phyloP scores from a whole-genome alignment of 2,329 filamentous ascomycete species.

The Xylaria sp. region DNA sequence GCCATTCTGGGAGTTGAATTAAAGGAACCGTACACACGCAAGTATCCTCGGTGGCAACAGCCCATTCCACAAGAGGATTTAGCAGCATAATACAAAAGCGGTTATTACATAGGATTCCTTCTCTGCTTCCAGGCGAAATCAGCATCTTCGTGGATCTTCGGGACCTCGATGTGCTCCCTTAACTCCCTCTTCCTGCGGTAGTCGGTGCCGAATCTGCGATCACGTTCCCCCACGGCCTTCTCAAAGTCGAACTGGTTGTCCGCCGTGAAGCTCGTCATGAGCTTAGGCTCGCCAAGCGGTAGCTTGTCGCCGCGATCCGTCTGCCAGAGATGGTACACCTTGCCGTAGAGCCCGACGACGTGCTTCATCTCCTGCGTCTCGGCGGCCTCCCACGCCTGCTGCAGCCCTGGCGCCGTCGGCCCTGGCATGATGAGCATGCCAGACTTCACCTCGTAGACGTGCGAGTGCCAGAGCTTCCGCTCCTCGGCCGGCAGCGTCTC shows the following conservation, averaged over 20 bases:
- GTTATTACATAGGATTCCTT: constrained; percentile 43
- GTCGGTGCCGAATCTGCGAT: constrained; percentile 59
- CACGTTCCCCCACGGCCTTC: constrained; percentile 57
- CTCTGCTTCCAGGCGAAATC: constrained; percentile 46
- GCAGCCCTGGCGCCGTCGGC: constrained; percentile 62
- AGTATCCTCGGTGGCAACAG: background rate
- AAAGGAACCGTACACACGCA: background rate
- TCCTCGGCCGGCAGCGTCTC: constrained; percentile 73
- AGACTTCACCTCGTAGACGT: constrained; percentile 78
- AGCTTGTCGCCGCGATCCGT: constrained; percentile 75
- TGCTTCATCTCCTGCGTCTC: constrained; percentile 86
- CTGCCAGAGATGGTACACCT: constrained; percentile 89
- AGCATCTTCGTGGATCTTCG: constrained; percentile 54
- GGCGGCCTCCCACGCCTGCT: constrained; percentile 75
- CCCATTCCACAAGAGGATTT: background rate
- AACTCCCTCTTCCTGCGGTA: constrained; percentile 58
- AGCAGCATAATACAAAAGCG: background rate
- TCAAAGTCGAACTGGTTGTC: constrained; percentile 63
- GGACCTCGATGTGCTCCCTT: constrained; percentile 56
- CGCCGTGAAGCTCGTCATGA: constrained; percentile 65
- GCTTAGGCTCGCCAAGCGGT: constrained; percentile 63
- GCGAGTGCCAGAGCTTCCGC: constrained; percentile 82
- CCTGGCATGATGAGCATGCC: constrained; percentile 85
- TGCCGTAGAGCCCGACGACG: constrained; percentile 80
- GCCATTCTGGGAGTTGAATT: background rate